A percentile compares a stretch with the other conserved stretches of the same genome.
phyloP scores from a whole-genome alignment of 192 early-diverging fungal species.

The Coemansia sp. region DNA sequence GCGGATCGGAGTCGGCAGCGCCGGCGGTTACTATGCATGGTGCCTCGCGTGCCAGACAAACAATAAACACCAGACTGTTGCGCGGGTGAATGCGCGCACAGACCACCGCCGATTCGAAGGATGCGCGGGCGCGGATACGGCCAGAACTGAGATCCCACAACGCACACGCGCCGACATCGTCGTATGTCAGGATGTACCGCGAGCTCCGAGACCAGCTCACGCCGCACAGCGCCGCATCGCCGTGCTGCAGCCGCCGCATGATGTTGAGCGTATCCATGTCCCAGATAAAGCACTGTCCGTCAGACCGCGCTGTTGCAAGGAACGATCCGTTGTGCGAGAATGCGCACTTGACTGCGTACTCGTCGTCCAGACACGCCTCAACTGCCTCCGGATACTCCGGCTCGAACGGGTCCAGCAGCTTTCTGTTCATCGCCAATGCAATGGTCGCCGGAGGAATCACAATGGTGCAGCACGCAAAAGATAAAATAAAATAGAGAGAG shows the following conservation, averaged over 20 bases:
- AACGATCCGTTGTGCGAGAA: constrained; percentile 83
- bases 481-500: not conserved
- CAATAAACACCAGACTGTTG: constrained; percentile 48
- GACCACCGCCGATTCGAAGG: constrained; percentile 70
- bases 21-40: constrained; percentile 40
- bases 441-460: not conserved
- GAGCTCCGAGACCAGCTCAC: constrained; percentile 86
- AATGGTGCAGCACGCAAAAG: not conserved
- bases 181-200: constrained; percentile 74
- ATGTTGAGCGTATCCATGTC: constrained; percentile 87
- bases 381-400: constrained; percentile 79
- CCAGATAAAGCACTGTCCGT: constrained; percentile 81
- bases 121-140: constrained; percentile 56
- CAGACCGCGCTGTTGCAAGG: constrained; percentile 75
- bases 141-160: constrained; percentile 81
- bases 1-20: not conserved
- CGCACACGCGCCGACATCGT: constrained; percentile 79
- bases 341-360: constrained; percentile 63
- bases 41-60: constrained; percentile 31
- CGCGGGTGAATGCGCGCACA: constrained; percentile 78
- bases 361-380: constrained; percentile 72
- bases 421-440: constrained; percentile 52
- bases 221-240: constrained; percentile 73
- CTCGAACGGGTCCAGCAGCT: constrained; percentile 74
- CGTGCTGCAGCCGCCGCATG: constrained; percentile 67